Evolutionary conservation across 2,329 filamentous ascomycete species (phyloP).

Genomic region (Aspergillus aculeatinus): DNA sequence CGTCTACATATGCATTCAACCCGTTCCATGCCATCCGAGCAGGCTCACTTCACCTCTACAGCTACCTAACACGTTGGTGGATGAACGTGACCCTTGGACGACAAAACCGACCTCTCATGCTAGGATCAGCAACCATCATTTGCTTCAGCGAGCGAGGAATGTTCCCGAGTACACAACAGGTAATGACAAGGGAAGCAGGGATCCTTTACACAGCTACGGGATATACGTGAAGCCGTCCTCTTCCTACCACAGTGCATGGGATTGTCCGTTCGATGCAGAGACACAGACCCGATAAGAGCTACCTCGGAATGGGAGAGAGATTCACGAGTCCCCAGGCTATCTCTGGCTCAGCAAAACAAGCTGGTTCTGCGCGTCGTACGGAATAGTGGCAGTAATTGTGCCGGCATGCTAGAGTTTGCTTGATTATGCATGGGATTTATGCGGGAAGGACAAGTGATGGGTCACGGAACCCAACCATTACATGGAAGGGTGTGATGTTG

Average conservation of each 20-base stretch:
- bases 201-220: not conserved
- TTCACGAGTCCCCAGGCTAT: not conserved
- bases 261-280: not conserved
- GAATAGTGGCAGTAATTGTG: not conserved
- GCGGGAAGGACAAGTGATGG: not conserved
- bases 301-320: too few relatives aligned
- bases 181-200: not conserved
- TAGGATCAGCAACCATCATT: not conserved
- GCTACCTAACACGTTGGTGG: not conserved
- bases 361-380: not conserved
- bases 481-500: not conserved
- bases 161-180: not conserved
- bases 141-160: not conserved
- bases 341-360: not conserved
- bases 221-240: not conserved
- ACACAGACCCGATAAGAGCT: too few relatives aligned
- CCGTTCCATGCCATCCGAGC: too few relatives aligned
- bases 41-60: not conserved
- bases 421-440: not conserved
- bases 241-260: not conserved
- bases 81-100: not conserved
- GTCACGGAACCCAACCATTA: not conserved
- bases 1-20: too few relatives aligned
- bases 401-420: not conserved
- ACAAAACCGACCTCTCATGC: not conserved